Conservation (phyloP, 2,329 filamentous ascomycete genomes). For the Fusarium papillatum region DNA sequence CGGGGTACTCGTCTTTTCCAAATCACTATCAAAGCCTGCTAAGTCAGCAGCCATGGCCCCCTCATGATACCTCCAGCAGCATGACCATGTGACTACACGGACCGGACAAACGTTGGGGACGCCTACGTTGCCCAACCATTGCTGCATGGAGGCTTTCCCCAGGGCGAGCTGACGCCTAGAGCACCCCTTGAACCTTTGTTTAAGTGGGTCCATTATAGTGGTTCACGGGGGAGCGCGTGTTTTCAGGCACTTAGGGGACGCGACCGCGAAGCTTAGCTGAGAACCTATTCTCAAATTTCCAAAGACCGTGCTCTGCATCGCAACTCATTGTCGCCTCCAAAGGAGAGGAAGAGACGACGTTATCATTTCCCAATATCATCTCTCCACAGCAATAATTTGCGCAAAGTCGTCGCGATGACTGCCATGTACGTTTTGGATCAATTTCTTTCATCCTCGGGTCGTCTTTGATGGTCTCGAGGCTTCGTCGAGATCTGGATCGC, state of each 20-base stretch:
- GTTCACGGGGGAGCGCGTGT: conserved; percentile 32
- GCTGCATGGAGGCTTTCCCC: neutral
- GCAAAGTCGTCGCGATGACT: conserved; percentile 47
- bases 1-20: neutral
- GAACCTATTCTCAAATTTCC: conserved; percentile 36
- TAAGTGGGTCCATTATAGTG: conserved; percentile 37
- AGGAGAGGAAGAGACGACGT: conserved; percentile 15
- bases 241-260: conserved; percentile 17
- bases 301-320: conserved; percentile 29
- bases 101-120: conserved; percentile 26
- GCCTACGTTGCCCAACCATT: conserved; percentile 6
- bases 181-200: neutral
- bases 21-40: neutral
- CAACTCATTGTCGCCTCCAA: conserved; percentile 19
- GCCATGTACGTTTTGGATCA: conserved; percentile 50
- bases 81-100: conserved; percentile 33
- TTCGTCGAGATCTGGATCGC: neutral
- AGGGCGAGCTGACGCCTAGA: neutral
- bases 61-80: conserved; percentile 2
- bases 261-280: conserved; percentile 30
- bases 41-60: neutral
- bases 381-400: conserved; percentile 4
- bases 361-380: neutral
- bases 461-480: neutral
- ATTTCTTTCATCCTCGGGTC: neutral